Evolutionary conservation across 768 basidiomycete species (phyloP).

Genomic region (Amanita rubescens): DNA sequence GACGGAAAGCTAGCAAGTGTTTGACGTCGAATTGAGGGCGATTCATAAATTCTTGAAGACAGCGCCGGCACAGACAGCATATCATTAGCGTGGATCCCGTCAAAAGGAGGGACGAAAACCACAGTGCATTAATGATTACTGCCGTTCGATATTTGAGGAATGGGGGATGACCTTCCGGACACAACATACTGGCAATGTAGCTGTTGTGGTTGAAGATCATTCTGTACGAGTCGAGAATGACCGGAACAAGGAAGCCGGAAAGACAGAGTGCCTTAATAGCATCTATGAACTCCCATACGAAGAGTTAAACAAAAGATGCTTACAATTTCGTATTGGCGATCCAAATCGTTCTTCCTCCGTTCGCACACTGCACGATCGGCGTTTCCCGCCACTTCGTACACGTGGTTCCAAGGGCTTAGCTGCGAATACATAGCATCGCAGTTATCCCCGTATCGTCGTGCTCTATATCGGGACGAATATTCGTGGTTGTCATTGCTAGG

Average conservation of each 20-base stretch:
- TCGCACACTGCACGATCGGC: neutral
- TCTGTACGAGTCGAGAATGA: neutral
- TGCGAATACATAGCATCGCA: no score
- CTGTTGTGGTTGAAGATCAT: neutral
- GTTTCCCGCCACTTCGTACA: neutral
- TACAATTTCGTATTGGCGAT: neutral
- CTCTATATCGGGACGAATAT: no score
- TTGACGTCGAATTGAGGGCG: constrained; percentile 1
- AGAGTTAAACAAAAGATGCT: neutral
- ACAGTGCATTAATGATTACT: neutral
- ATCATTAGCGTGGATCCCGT: neutral
- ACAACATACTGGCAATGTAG: neutral
- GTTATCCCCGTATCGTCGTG: no score
- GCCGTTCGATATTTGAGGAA: neutral
- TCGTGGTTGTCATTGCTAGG: no score
- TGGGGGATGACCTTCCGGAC: no score
- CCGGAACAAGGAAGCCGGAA: neutral
- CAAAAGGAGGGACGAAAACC: neutral
- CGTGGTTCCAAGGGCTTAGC: no score
- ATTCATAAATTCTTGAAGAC: neutral
- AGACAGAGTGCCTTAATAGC: neutral
- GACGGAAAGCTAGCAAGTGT: constrained; percentile 8
- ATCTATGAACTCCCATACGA: neutral
- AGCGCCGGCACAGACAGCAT: neutral
- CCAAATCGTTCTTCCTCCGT: neutral